Evolutionary conservation across 805 yeast genomes (phyloP), one percentile per base, ranked within the genome.

Genomic region (Candida boleticola): DNA sequence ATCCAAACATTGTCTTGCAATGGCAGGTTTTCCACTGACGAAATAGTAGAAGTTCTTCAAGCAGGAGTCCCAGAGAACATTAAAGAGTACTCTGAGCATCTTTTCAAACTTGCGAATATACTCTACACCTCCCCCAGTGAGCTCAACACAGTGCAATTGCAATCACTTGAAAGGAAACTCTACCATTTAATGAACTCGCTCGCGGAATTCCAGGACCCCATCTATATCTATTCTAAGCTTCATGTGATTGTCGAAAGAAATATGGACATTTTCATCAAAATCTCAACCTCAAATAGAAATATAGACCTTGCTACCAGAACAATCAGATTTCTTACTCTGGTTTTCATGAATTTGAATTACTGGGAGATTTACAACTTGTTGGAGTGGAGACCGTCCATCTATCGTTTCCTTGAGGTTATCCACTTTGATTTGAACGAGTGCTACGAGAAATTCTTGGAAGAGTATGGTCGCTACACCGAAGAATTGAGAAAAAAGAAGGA

Each of bases 351-450:
- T 30, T 50, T 67, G 33, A 70, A 70, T 46, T 71, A 71, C 52
- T 71, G 76, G 76, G 74, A 71, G 47, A 46, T 71, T 19, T 69
- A 68, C 52, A 69, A 67, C 38, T 52, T 71, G 29, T 54, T 70
- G 14, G 53, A 57, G 16, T 65, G 71, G 70, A 67, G 68, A 44
- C 74, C 75, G 1, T 61, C 71, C 4, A 63, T 71, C 14, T 67
- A 63, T 48, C 71, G 65, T 45, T 70, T 71, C 40, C 51, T 71
- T 32, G 46, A 48, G 4, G 52, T 71, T n/a, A 67, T 71, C 18
- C 58, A 64, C 17, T 66, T 68, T 45, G 71, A 70, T 46, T 46
- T 70, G 30, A 54, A 63, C 42, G 73, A 67, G n/a, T 68, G 73
- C 45, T 69, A 70, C 46, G 27, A 38, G 1, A 57, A 57, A 14